Percentiles rank a stretch among this genome's conserved stretches.
phyloP scores from a whole-genome alignment of 2,329 filamentous ascomycete genomes.

The Diaporthe helianthi region DNA sequence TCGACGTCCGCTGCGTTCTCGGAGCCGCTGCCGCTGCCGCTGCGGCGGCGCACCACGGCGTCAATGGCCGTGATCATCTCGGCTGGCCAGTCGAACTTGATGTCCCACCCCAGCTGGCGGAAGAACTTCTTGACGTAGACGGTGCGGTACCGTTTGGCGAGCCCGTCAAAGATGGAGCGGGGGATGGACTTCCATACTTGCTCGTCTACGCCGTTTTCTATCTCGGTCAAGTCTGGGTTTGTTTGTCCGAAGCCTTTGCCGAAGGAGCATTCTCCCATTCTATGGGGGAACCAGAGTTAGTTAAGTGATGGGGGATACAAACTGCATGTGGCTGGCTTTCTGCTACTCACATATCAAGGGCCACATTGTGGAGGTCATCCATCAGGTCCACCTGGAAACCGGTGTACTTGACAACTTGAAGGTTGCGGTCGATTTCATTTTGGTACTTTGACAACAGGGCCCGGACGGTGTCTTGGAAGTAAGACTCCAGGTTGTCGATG shows the following conservation, averaged over 20 bases:
- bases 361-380: slow-evolving; percentile 41
- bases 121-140: slow-evolving; percentile 37
- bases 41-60: slow-evolving; percentile 30
- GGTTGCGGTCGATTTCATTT: slow-evolving; percentile 2
- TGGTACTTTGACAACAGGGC: slow-evolving; percentile 36
- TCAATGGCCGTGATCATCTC: slow-evolving; percentile 36
- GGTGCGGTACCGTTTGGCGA: slow-evolving; percentile 34
- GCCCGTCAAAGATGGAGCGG: slow-evolving; percentile 36
- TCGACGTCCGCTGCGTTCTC: neutral
- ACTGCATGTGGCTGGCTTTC: fast-evolving
- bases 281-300: neutral
- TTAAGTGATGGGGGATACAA: no score
- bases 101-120: slow-evolving; percentile 33
- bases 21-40: neutral
- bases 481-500: slow-evolving; percentile 39
- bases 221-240: slow-evolving; percentile 35
- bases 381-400: slow-evolving; percentile 40
- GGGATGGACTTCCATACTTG: slow-evolving; percentile 36
- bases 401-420: slow-evolving; percentile 22
- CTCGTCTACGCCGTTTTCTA: slow-evolving; percentile 36
- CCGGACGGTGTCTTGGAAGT: slow-evolving; percentile 37
- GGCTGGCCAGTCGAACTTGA: slow-evolving; percentile 37
- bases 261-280: slow-evolving; percentile 41
- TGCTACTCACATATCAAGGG: slow-evolving; percentile 38
- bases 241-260: slow-evolving; percentile 41